These are phyloP conservation scores for Leptodontidium sp. DNA, from an alignment of 2,329 filamentous ascomycete genomes.

Conservation along the genomic window DNA sequence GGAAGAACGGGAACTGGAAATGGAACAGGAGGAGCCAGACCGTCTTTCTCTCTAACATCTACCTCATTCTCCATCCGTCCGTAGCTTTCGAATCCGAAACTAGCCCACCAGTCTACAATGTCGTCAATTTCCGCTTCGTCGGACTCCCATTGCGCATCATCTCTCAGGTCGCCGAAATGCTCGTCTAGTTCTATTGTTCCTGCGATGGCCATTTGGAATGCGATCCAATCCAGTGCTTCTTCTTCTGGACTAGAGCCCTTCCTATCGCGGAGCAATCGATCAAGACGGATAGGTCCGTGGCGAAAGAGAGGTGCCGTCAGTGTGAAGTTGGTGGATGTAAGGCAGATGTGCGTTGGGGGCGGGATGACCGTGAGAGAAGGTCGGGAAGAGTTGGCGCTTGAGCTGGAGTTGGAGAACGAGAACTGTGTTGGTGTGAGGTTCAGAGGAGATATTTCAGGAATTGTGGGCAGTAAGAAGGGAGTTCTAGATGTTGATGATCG, in stretches of 20 bases:
- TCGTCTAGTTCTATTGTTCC: slow-evolving; percentile 62
- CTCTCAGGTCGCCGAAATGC: slow-evolving; percentile 12
- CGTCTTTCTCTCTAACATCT: slow-evolving; percentile 13
- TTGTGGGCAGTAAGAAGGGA: slow-evolving; percentile 49
- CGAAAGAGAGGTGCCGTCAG: slow-evolving; percentile 57
- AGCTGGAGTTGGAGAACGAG: slow-evolving; percentile 13
- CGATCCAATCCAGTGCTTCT: slow-evolving; percentile 67
- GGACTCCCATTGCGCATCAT: slow-evolving; percentile 31
- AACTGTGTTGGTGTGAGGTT: slow-evolving; percentile 19
- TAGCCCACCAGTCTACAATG: slow-evolving; percentile 39
- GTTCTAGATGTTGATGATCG: slow-evolving; percentile 31
- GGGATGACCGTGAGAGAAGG: slow-evolving; percentile 21
- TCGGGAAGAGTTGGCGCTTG: not conserved
- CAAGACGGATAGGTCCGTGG: slow-evolving; percentile 64
- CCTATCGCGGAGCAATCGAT: slow-evolving; percentile 49
- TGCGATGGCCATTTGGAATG: slow-evolving; percentile 70
- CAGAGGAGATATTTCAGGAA: slow-evolving; percentile 50
- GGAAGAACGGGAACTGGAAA: no score
- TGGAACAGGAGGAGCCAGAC: not conserved
- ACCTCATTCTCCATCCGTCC: slow-evolving; percentile 32
- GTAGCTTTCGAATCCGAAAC: slow-evolving; percentile 34
- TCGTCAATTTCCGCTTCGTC: slow-evolving; percentile 38
- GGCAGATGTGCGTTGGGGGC: slow-evolving; percentile 48
- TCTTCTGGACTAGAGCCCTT: slow-evolving; percentile 45
- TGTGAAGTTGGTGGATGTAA: slow-evolving; percentile 55